phyloP scores from a whole-genome alignment of 2,329 filamentous ascomycete genomes.

The Camillea tinctor region DNA sequence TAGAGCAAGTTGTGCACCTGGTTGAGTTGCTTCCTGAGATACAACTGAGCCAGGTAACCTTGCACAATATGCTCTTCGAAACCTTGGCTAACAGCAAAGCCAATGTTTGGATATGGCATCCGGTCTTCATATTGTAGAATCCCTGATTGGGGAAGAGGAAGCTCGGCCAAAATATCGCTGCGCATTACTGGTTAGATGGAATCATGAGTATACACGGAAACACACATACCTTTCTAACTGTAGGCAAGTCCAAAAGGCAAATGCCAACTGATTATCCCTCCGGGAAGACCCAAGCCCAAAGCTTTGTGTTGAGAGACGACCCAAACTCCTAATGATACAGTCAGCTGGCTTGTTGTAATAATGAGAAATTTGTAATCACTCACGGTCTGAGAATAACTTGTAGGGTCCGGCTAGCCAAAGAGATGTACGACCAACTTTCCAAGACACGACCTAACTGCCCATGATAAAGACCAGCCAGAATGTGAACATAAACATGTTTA shows the following conservation, averaged over 20 bases:
- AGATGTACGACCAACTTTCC: conserved; percentile 71
- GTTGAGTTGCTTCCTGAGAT: conserved; percentile 64
- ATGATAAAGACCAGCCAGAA: conserved; percentile 84
- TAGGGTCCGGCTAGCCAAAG: conserved; percentile 54
- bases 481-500: conserved; percentile 78
- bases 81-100: conserved; percentile 42
- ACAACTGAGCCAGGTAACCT: conserved; percentile 63
- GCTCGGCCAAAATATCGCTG: conserved; percentile 88
- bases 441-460: conserved; percentile 84
- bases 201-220: neutral
- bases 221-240: conserved; percentile 76
- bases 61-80: conserved; percentile 50
- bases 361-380: conserved; percentile 35
- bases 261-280: conserved; percentile 63
- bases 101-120: conserved; percentile 65
- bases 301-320: conserved; percentile 42
- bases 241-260: conserved; percentile 91
- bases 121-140: conserved; percentile 61
- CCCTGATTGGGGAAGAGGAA: conserved; percentile 62
- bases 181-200: conserved; percentile 18
- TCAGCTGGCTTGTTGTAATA: conserved; percentile 5
- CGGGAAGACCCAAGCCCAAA: conserved; percentile 37
- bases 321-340: conserved; percentile 41
- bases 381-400: conserved; percentile 76
- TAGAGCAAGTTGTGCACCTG: conserved; percentile 59